phyloP scores from a whole-genome alignment of 805 yeast species.

The Ogataea paraovalis region DNA sequence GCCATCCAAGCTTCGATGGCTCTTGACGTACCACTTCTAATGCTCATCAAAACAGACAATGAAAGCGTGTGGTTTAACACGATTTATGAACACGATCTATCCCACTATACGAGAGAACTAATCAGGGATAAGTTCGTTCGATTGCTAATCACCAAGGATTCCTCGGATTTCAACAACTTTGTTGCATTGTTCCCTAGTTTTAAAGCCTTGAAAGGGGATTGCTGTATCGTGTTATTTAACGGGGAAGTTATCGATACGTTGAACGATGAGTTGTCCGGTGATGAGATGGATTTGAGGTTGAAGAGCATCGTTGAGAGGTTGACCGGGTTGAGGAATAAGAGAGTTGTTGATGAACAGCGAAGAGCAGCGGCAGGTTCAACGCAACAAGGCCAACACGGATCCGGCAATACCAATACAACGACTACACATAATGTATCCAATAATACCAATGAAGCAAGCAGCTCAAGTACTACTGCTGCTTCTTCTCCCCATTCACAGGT shows the following conservation, averaged over 20 bases:
- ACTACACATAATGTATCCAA: not conserved
- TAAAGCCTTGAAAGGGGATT: constrained; percentile 24
- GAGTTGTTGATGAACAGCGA: constrained; percentile 1
- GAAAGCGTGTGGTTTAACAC: constrained; percentile 23
- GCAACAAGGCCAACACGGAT: not conserved
- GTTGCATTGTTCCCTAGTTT: constrained; percentile 49
- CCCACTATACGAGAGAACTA: constrained; percentile 16
- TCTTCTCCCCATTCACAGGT: not conserved
- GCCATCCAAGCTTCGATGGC: constrained; percentile 39
- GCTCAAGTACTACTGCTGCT: not conserved
- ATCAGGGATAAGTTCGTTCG: constrained; percentile 33
- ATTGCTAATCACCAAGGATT: constrained; percentile 36
- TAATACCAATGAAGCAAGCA: not conserved
- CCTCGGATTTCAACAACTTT: constrained; percentile 45
- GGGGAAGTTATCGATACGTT: constrained; percentile 45
- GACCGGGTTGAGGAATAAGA: not conserved
- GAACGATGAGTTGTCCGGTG: constrained; percentile 29
- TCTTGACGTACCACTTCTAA: constrained; percentile 36
- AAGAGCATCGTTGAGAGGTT: constrained; percentile 13
- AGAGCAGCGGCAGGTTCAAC: not conserved
- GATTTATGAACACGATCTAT: constrained; percentile 18
- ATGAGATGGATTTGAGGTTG: constrained; percentile 28
- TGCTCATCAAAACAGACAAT: constrained; percentile 30
- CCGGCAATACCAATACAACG: not conserved
- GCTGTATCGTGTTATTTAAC: constrained; percentile 45